A percentile compares a stretch with the other conserved stretches of the same genome.
These are phyloP conservation scores for Cenococcum geophilum DNA, from an alignment of 495 filamentous ascomycete genomes.

Conservation along the genomic window DNA sequence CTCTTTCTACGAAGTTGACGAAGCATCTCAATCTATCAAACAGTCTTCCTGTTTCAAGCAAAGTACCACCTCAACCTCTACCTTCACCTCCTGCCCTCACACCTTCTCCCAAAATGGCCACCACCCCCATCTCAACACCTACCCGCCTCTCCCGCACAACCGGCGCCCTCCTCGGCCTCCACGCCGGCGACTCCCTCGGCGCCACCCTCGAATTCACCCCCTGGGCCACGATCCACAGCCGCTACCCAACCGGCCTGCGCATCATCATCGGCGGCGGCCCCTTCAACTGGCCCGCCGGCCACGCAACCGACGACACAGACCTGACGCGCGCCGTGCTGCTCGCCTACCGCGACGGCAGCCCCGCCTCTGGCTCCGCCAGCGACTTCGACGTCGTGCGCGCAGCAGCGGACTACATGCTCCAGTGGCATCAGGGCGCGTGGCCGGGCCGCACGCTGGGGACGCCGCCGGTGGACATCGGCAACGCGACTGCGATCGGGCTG, in stretches of 20 bases:
- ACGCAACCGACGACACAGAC: slow-evolving; percentile 28
- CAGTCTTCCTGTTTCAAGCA: too few relatives aligned
- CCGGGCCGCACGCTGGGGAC: slow-evolving; percentile 16
- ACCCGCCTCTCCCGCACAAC: slow-evolving; percentile 1
- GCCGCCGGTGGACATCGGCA: slow-evolving; percentile 18
- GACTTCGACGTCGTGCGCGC: slow-evolving; percentile 15
- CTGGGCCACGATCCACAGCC: background rate
- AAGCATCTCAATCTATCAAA: too few relatives aligned
- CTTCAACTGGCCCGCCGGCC: slow-evolving; percentile 22
- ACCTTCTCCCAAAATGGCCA: too few relatives aligned
- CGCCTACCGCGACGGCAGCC: slow-evolving; percentile 15
- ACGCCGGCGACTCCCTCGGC: slow-evolving; percentile 1
- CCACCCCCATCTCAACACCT: background rate
- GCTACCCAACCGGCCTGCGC: slow-evolving; percentile 20
- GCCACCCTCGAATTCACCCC: slow-evolving; percentile 23
- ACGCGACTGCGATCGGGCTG: slow-evolving; percentile 15
- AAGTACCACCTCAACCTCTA: too few relatives aligned
- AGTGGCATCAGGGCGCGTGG: slow-evolving; percentile 19
- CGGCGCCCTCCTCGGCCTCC: slow-evolving; percentile 3
- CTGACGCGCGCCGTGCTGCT: slow-evolving; percentile 25
- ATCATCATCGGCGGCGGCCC: slow-evolving; percentile 21
- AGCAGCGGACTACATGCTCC: slow-evolving; percentile 18
- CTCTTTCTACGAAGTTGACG: too few relatives aligned
- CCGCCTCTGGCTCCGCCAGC: too few relatives aligned
- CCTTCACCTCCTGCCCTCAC: too few relatives aligned